A percentile compares a stretch with the other conserved stretches of the same genome.
These are phyloP conservation scores for Pyrus bretschneideri DNA, from an alignment of 306 rosid species.

Conservation along the genomic window DNA sequence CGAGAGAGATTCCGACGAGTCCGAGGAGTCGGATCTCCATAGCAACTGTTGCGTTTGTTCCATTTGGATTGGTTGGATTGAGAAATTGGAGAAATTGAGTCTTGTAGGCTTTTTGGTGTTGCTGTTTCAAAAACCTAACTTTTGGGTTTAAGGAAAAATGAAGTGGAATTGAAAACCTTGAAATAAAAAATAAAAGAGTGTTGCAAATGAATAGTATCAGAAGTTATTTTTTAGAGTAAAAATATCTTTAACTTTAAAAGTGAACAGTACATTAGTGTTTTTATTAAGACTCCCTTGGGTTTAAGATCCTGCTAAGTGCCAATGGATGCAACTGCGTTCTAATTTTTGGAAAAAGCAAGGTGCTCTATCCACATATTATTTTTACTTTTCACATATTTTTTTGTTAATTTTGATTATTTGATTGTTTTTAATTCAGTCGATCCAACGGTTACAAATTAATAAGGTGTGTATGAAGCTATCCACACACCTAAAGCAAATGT, in stretches of 20 bases:
- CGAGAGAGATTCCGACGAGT: conserved; percentile 8
- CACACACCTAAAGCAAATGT: no score
- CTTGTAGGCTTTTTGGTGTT: background rate
- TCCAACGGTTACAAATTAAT: no score
- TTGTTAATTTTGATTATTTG: no score
- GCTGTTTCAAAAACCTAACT: background rate
- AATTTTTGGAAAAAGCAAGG: no score
- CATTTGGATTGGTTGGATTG: background rate
- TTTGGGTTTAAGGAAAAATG: background rate
- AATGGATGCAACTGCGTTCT: no score
- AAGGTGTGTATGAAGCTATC: no score
- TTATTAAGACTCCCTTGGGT: background rate
- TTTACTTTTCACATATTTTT: no score
- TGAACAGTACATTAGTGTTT: fast-evolving
- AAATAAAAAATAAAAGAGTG: fast-evolving
- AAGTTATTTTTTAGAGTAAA: no score
- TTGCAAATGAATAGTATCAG: fast-evolving
- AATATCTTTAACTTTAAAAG: fast-evolving
- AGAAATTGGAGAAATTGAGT: background rate
- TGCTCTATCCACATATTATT: no score
- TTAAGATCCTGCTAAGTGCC: no score
- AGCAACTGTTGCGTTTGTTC: background rate
- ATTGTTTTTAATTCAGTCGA: no score
- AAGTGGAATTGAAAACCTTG: fast-evolving
- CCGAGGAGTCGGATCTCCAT: conserved; percentile 38